phyloP scores from a whole-genome alignment of 1,139 yeast genomes.

The Pichia sp. region DNA sequence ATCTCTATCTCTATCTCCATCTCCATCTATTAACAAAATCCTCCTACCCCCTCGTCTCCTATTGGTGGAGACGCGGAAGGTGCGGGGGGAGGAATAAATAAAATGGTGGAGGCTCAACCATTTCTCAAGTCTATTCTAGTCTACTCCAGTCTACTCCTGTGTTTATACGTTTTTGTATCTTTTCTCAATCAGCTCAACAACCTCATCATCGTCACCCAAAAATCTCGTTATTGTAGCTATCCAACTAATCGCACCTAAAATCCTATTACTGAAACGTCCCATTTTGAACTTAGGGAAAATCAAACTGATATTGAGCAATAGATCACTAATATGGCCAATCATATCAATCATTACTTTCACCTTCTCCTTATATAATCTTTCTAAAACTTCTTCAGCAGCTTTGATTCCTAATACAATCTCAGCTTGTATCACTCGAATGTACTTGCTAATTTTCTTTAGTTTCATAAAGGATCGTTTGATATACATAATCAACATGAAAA shows the following conservation, averaged over 20 bases:
- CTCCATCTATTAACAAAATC: too few species aligned
- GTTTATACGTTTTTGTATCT: neutral
- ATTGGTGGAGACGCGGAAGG: too few species aligned
- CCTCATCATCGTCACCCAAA: conserved; percentile 22
- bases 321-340: conserved; percentile 25
- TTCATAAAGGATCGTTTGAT: conserved; percentile 19
- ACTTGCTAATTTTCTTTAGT: conserved; percentile 18
- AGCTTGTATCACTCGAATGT: conserved; percentile 17
- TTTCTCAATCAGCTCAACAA: conserved; percentile 7
- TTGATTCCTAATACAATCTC: conserved; percentile 2
- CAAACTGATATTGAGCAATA: conserved; percentile 22
- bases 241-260: conserved; percentile 25
- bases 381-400: conserved; percentile 11
- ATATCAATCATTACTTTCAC: conserved; percentile 22
- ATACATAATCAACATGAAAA: conserved; percentile 25
- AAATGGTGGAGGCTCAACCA: too few species aligned
- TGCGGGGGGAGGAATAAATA: too few species aligned
- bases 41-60: too few species aligned
- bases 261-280: conserved; percentile 12
- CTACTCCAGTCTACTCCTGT: neutral
- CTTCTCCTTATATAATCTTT: conserved; percentile 22
- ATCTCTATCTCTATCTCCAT: too few species aligned
- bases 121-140: too few species aligned
- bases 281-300: conserved; percentile 18
- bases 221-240: conserved; percentile 24